These are phyloP conservation scores for Saccharomyces hybrid DNA, from an alignment of 1,139 yeast genomes.

Conservation along the genomic window DNA sequence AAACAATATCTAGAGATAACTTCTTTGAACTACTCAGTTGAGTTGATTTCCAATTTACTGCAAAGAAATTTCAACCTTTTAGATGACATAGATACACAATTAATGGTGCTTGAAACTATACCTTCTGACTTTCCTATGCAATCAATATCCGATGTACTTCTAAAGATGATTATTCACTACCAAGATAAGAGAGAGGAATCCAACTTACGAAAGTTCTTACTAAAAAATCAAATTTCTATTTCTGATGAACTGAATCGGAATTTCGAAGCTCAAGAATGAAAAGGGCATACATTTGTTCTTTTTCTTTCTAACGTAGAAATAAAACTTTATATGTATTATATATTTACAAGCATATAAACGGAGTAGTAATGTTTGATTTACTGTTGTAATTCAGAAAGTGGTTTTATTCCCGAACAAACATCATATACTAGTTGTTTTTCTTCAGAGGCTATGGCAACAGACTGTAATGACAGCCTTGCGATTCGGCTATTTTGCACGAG, in stretches of 20 bases:
- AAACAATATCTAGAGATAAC: conserved; percentile 14
- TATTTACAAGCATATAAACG: conserved; percentile 12
- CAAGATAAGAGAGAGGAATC: conserved; percentile 9
- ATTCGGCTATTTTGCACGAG: conserved; percentile 17
- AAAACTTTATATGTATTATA: not conserved
- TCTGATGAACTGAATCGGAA: not conserved
- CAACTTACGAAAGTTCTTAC: conserved; percentile 20
- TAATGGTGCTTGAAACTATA: conserved; percentile 13
- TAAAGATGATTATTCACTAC: conserved; percentile 12
- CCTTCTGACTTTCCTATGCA: conserved; percentile 18
- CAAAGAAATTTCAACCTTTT: conserved; percentile 14
- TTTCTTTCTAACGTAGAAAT: not conserved
- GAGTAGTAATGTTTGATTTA: not conserved
- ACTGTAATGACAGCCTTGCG: conserved; percentile 22
- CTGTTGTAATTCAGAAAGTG: conserved; percentile 20
- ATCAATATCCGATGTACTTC: conserved; percentile 14
- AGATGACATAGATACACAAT: conserved; percentile 7
- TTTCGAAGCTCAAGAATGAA: conserved; percentile 1
- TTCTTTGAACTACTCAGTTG: conserved; percentile 8
- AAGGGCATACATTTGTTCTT: not conserved
- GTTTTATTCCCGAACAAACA: conserved; percentile 29
- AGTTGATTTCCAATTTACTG: conserved; percentile 16
- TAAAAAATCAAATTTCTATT: conserved; percentile 17
- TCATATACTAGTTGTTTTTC: conserved; percentile 18
- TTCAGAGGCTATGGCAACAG: conserved; percentile 11